Percentiles rank a stretch among this genome's conserved stretches.
Conservation (phyloP, 495 filamentous ascomycete species). For the Neurospora tetrasperma region DNA sequence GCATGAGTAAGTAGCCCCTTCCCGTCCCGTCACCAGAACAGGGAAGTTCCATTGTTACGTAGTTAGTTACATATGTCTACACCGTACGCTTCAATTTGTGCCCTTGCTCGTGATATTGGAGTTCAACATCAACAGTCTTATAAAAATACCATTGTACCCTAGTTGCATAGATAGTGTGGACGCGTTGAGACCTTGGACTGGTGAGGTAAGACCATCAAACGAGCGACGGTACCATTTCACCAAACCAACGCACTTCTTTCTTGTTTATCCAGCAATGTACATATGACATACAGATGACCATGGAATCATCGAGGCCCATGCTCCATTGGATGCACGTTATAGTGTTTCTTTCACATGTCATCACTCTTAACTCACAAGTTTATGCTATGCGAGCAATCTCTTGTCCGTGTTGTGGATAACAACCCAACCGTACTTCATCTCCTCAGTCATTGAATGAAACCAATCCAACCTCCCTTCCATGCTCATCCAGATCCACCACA, state of each 20-base stretch:
- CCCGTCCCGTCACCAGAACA: neutral
- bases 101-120: neutral
- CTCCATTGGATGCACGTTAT: neutral
- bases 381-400: neutral
- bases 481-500: slow-evolving; percentile 57
- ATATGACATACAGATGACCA: neutral
- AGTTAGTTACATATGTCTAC: neutral
- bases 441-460: slow-evolving; percentile 30
- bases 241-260: neutral
- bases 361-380: neutral
- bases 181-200: neutral
- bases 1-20: neutral
- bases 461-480: slow-evolving; percentile 39
- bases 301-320: neutral
- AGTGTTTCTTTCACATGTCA: neutral
- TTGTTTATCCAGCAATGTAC: neutral
- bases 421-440: neutral
- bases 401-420: neutral
- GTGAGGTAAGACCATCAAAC: neutral
- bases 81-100: neutral
- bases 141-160: neutral
- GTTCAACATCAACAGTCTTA: neutral
- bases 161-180: too few relatives aligned
- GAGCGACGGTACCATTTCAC: neutral
- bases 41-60: neutral